These are phyloP conservation scores for Corylus heterophylla DNA, from an alignment of 306 rosid species.

Conservation along the genomic window DNA sequence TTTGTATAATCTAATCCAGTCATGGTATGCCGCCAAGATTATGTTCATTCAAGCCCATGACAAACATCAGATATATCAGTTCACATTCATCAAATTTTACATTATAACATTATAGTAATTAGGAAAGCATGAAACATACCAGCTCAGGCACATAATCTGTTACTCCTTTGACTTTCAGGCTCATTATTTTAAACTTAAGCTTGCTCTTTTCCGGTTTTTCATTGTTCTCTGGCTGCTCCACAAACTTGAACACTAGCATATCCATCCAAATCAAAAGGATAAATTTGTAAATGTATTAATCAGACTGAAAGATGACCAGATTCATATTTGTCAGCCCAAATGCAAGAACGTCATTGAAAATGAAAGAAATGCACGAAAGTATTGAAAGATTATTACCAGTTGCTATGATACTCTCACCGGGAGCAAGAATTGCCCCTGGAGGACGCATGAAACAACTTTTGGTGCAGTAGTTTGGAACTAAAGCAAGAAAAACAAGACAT, in stretches of 20 bases:
- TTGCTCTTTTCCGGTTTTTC: conserved; percentile 83
- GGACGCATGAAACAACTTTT: conserved; percentile 99
- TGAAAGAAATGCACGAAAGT: conserved; percentile 1
- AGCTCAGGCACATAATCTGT: conserved; percentile 93
- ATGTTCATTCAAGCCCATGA: background rate
- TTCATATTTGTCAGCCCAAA: background rate
- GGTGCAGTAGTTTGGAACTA: conserved; percentile 99
- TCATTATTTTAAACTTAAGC: conserved; percentile 97
- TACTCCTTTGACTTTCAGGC: conserved; percentile 92
- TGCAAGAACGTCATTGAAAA: conserved; percentile 7
- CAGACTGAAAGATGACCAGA: background rate
- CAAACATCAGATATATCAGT: conserved; percentile 9
- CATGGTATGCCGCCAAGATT: background rate
- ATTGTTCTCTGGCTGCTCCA: conserved; percentile 88
- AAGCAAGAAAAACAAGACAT: conserved; percentile 19
- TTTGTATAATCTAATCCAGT: background rate
- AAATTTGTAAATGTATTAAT: background rate
- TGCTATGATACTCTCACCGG: conserved; percentile 95
- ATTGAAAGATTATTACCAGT: conserved; percentile 60
- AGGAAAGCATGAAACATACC: conserved; percentile 54
- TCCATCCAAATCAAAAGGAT: conserved; percentile 25
- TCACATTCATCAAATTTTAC: background rate
- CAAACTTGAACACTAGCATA: conserved; percentile 87
- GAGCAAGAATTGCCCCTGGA: conserved; percentile 94
- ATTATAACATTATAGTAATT: conserved; percentile 9